Percentiles rank a stretch among this genome's conserved stretches.
phyloP scores from a whole-genome alignment of 73 alveolate genomes.

The Paramecium caudatum region DNA sequence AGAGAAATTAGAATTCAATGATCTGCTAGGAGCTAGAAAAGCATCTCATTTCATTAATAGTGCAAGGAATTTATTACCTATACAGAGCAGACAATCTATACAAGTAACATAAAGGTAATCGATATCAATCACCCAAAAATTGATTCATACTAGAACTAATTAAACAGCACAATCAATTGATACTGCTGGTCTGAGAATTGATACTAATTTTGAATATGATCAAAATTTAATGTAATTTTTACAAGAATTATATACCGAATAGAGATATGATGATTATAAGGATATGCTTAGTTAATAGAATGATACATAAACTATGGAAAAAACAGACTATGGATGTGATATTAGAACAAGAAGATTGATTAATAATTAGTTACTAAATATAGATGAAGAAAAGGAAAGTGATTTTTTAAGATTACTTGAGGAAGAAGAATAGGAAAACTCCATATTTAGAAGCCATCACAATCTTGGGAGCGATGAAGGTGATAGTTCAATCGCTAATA shows the following conservation, averaged over 20 bases:
- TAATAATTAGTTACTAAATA: slow-evolving; percentile 32
- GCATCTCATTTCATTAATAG: background rate
- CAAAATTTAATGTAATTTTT: background rate
- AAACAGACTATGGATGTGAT: background rate
- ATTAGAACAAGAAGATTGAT: slow-evolving; percentile 55
- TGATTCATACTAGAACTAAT: background rate
- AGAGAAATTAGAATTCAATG: background rate
- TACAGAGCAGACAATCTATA: background rate
- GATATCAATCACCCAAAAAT: background rate
- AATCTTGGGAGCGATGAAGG: background rate
- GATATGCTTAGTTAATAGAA: background rate
- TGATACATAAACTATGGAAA: background rate
- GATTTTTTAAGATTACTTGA: background rate
- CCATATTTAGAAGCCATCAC: slow-evolving; percentile 1
- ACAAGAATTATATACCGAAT: slow-evolving; percentile 25
- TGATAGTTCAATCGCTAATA: background rate
- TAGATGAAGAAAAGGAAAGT: slow-evolving; percentile 39
- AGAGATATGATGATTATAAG: slow-evolving; percentile 53
- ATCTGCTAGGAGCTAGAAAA: background rate
- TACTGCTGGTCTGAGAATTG: slow-evolving; percentile 10
- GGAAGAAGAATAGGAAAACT: slow-evolving; percentile 45
- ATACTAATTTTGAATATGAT: slow-evolving; percentile 54
- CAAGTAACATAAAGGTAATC: background rate
- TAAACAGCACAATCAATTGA: background rate
- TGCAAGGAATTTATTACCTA: slow-evolving; percentile 11